Percentiles rank a stretch among this genome's conserved stretches.
These are phyloP conservation scores for Pseudocercospora musae DNA, from an alignment of 2,329 filamentous ascomycete genomes.

Conservation along the genomic window DNA sequence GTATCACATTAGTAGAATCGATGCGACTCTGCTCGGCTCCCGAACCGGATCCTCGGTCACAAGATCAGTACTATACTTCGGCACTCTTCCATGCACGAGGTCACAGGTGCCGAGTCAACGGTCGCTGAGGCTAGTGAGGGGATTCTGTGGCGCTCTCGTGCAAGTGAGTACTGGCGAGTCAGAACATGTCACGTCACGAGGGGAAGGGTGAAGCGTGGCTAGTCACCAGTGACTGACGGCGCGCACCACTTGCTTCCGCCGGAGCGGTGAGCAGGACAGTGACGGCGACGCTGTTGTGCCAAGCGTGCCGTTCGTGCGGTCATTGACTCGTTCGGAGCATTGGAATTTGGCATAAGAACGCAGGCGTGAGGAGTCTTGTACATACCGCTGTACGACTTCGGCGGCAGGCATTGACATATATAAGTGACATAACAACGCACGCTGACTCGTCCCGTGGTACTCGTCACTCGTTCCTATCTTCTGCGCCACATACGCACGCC, in stretches of 20 bases:
- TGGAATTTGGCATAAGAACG: background rate
- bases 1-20: background rate
- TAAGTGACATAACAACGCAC: background rate
- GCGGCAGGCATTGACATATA: background rate
- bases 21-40: background rate
- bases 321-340: background rate
- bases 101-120: background rate
- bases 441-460: background rate
- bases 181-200: conserved; percentile 1
- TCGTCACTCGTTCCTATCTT: background rate
- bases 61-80: background rate
- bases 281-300: background rate
- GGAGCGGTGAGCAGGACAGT: background rate
- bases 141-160: background rate
- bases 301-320: conserved; percentile 1
- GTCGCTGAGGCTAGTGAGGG: background rate
- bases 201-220: background rate
- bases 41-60: background rate
- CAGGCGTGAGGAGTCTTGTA: background rate
- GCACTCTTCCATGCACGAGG: background rate
- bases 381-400: background rate
- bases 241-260: background rate
- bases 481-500: background rate
- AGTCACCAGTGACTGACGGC: no score
- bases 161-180: background rate